phyloP scores from a whole-genome alignment of 257 asterid species.

The Asclepias syriaca region DNA sequence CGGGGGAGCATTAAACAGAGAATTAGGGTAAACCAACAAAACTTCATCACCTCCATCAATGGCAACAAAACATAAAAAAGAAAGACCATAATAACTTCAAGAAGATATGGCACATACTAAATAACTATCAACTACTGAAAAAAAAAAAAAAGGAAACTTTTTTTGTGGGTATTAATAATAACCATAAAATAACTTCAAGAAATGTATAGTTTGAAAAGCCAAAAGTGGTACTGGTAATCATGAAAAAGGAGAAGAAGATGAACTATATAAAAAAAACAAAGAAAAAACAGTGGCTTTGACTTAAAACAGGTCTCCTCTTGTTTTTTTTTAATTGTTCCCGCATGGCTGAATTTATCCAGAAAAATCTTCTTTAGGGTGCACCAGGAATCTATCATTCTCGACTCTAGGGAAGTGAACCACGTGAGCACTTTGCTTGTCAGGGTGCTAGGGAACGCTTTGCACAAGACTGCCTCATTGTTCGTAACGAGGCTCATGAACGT shows the following conservation, averaged over 20 bases:
- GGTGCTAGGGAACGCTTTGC: no score
- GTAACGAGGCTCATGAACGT: no score
- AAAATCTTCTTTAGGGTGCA: no score
- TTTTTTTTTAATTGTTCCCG: no score
- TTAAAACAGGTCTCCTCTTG: no score
- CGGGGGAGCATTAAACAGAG: conserved; percentile 16
- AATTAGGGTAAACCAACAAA: conserved; percentile 26
- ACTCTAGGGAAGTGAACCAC: no score
- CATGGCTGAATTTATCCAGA: no score
- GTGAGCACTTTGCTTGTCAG: no score
- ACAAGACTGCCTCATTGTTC: no score
- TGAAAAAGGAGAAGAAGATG: not conserved
- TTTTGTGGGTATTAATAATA: not conserved
- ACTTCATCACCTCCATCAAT: conserved; percentile 38
- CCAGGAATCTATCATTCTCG: no score
- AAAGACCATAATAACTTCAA: not conserved
- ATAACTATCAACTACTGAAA: no score
- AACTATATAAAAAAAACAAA: not conserved
- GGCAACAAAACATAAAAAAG: not conserved
- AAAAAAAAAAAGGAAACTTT: not conserved
- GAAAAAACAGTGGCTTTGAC: not conserved
- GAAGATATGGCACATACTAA: no score
- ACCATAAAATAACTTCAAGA: not conserved
- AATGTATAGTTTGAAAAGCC: not conserved
- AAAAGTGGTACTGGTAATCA: not conserved